Percentiles rank a stretch among this genome's conserved stretches.
phyloP scores from a whole-genome alignment of 148 eudicot species.

The Pouteria glomerata region DNA sequence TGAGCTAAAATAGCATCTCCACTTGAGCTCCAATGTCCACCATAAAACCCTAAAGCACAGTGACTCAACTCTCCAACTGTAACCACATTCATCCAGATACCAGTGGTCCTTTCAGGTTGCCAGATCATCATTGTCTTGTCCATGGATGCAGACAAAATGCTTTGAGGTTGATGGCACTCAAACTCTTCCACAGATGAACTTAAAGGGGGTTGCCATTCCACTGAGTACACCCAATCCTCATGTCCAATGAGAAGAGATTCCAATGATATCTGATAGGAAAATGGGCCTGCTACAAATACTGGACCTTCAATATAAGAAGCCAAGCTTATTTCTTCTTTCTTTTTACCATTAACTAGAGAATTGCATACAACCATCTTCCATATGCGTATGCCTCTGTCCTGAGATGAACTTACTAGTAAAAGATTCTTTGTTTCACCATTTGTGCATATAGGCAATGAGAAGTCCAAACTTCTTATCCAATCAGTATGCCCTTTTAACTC shows the following conservation, averaged over 20 bases:
- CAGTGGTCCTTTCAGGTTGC: conserved; percentile 91
- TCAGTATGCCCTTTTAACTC: conserved; percentile 94
- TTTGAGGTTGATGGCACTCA: conserved; percentile 55
- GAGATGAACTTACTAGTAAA: conserved; percentile 85
- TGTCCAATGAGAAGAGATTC: conserved; percentile 96
- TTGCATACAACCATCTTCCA: conserved; percentile 66
- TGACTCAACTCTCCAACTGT: conserved; percentile 97
- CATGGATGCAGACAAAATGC: conserved; percentile 94
- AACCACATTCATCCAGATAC: conserved; percentile 97
- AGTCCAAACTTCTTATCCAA: conserved; percentile 91
- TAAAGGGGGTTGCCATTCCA: conserved; percentile 87
- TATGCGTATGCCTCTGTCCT: conserved; percentile 79
- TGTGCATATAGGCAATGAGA: conserved; percentile 67
- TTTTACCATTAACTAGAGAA: conserved; percentile 26
- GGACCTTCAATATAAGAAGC: conserved; percentile 95
- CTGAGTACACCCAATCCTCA: conserved; percentile 98
- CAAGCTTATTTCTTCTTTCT: conserved; percentile 45
- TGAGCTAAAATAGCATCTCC: conserved; percentile 84
- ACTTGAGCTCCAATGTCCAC: conserved; percentile 86
- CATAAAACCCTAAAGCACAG: conserved; percentile 95
- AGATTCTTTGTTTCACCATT: conserved; percentile 41
- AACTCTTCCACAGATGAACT: conserved; percentile 28
- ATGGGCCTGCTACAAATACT: conserved; percentile 53
- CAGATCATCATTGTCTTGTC: conserved; percentile 99
- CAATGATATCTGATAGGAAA: conserved; percentile 70